These are phyloP conservation scores for Rhodotorula sp. DNA, from an alignment of 1,284 basidiomycete species.

Conservation along the genomic window DNA sequence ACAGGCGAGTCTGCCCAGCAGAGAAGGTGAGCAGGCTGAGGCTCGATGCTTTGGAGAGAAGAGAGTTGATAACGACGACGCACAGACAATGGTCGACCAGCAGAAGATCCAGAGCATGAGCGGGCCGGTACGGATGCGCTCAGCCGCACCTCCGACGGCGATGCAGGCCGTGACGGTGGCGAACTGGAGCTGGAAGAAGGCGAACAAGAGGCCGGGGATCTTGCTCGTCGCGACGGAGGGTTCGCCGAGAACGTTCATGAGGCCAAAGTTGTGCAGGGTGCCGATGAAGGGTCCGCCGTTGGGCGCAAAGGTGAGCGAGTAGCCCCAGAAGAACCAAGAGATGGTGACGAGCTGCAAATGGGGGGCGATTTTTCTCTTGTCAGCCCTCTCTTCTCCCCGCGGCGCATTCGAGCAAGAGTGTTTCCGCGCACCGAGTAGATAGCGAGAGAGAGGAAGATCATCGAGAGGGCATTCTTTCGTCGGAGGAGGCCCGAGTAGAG, in stretches of 20 bases:
- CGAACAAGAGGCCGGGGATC: slow-evolving; percentile 81
- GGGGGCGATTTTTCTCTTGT: no score
- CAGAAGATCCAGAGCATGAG: slow-evolving; percentile 76
- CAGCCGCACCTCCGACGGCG: slow-evolving; percentile 72
- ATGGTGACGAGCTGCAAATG: neutral
- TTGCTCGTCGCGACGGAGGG: slow-evolving; percentile 66
- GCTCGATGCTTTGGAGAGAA: no score
- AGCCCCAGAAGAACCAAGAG: slow-evolving; percentile 53
- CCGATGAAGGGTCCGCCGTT: slow-evolving; percentile 53
- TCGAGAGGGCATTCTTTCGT: slow-evolving; percentile 74
- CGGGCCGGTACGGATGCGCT: slow-evolving; percentile 83
- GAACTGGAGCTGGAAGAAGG: slow-evolving; percentile 75
- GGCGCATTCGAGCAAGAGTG: neutral
- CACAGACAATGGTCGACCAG: slow-evolving; percentile 70
- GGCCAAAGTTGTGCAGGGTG: slow-evolving; percentile 68
- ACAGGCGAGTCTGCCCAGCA: slow-evolving; percentile 58
- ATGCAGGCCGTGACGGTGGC: slow-evolving; percentile 68
- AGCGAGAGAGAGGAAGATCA: slow-evolving; percentile 82
- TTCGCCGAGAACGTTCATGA: slow-evolving; percentile 73
- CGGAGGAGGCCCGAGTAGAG: slow-evolving; percentile 37
- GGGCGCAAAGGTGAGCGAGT: slow-evolving; percentile 54
- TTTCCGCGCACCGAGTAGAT: slow-evolving; percentile 62
- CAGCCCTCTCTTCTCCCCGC: neutral
- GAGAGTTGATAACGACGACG: neutral
- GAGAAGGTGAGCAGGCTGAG: no score